Percentiles rank a stretch among this genome's conserved stretches.
phyloP scores from a whole-genome alignment of 2,329 filamentous ascomycete genomes.

The Xylariaceae sp. region DNA sequence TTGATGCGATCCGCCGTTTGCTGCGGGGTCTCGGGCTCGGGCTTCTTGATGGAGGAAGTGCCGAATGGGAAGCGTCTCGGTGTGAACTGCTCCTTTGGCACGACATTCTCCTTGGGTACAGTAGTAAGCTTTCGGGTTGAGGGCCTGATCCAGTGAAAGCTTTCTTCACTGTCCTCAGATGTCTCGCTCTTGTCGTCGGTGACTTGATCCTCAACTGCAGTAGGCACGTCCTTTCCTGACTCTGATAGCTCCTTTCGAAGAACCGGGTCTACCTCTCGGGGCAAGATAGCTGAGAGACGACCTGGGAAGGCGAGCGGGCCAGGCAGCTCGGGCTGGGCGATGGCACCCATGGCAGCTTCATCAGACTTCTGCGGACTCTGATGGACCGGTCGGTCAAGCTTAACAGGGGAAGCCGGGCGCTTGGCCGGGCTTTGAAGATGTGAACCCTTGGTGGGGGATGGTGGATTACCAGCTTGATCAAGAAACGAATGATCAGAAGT shows the following conservation, averaged over 20 bases:
- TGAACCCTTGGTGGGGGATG: slow-evolving; percentile 35
- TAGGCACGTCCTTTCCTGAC: no score
- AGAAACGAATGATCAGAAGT: slow-evolving; percentile 21
- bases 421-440: slow-evolving; percentile 30
- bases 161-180: no score
- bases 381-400: slow-evolving; percentile 11
- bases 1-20: no score
- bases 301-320: slow-evolving; percentile 41
- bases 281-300: slow-evolving; percentile 42
- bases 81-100: no score
- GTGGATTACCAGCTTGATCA: slow-evolving; percentile 28
- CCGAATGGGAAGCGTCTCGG: no score
- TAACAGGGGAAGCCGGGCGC: slow-evolving; percentile 27
- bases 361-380: not conserved
- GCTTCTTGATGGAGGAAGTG: no score
- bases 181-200: no score
- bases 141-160: no score
- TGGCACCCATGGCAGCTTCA: slow-evolving; percentile 1
- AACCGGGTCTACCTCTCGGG: slow-evolving; percentile 39
- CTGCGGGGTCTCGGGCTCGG: no score
- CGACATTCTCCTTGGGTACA: no score
- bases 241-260: slow-evolving; percentile 10
- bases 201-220: no score
- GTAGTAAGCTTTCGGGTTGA: no score
- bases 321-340: slow-evolving; percentile 32